Base-by-base conservation (phyloP, 2,329 filamentous ascomycete genomes). In the Xylariaceae sp. region DNA sequence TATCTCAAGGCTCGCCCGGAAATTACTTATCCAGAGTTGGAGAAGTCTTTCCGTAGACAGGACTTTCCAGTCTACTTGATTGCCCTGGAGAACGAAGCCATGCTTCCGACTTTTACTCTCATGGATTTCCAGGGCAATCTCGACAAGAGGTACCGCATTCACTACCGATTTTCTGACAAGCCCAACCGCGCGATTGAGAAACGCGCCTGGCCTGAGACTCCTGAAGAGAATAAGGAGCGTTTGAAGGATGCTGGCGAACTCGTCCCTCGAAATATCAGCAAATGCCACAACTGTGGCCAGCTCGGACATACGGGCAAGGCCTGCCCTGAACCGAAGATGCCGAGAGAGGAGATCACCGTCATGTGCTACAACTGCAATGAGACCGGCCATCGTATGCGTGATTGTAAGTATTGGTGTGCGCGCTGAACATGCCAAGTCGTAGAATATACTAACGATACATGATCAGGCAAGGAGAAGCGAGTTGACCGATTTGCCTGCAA, bases 91-190 rank as follows among this genome's bases (percentile, higher is more conserved):
- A 81, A 82, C 64, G 74, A 81, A 39, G 71, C 78, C 4, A 72
- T 88, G 35, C 69, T 78, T 0, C 69, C 74, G 1, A 83, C 84
- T 4, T 80, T 86, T 65, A 88, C 85, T 61, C 87, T 88, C 73
- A 88, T 90, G 83, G 86, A 90, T 64, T 75, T 89, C 1, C 86
- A 90, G 67, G 88, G 88, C 4, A 83, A 88, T 61, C 75, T 87
- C 17, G 80, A 81, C 59, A 85, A 85, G 72, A 85, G 85, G 69
- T 89, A 81, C 66, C 81, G 80, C 0, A 77, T 90, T 53, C 82
- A 82, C 0, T 85, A 86, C 68, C 83, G 87, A 53, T 84, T 86
- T 65, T 78, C 78, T 1, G 73, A 79, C 37, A 82, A 82, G 64
- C 82, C 87, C 0, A 72, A 75, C 17, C 82, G 85, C 2, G 82